Evolutionary conservation across 441 rosid species (phyloP).

Genomic region (Pelargonium cotyledonis): DNA sequence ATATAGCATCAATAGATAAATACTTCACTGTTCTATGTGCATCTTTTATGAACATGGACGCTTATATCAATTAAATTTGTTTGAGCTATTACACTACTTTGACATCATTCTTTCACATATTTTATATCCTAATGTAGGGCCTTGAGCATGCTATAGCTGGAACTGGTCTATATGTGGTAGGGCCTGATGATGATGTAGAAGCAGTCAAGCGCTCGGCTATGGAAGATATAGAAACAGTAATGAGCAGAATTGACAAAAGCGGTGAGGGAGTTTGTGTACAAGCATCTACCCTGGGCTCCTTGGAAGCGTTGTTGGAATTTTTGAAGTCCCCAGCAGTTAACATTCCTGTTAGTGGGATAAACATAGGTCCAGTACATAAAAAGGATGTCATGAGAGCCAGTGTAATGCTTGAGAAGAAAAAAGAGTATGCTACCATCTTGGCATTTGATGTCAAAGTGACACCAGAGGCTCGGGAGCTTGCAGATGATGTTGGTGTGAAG

Average conservation of each 20-base stretch:
- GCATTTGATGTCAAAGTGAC: constrained; percentile 95
- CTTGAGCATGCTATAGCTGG: constrained; percentile 96
- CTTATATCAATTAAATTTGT: no score
- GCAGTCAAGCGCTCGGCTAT: constrained; percentile 54
- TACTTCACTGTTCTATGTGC: not conserved
- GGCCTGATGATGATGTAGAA: constrained; percentile 73
- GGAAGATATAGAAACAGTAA: constrained; percentile 82
- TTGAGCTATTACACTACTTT: not conserved
- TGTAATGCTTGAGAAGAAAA: constrained; percentile 91
- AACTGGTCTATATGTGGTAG: constrained; percentile 69
- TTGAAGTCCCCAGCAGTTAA: constrained; percentile 74
- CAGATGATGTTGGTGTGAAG: constrained; percentile 80
- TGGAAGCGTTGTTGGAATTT: constrained; percentile 89
- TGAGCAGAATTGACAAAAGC: constrained; percentile 74
- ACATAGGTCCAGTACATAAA: constrained; percentile 87
- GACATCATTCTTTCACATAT: constrained; percentile 10
- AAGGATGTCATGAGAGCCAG: constrained; percentile 90
- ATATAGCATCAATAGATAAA: not conserved
- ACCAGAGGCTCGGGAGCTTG: constrained; percentile 79
- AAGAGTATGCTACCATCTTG: constrained; percentile 79
- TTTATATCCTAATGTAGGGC: constrained; percentile 41
- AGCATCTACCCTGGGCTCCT: constrained; percentile 88
- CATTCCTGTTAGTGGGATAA: constrained; percentile 85
- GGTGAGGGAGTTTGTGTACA: constrained; percentile 93
- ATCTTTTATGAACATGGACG: not conserved